Evolutionary conservation across 192 early-diverging fungal genomes (phyloP).

Genomic region (Pecoramyces ruminantium): DNA sequence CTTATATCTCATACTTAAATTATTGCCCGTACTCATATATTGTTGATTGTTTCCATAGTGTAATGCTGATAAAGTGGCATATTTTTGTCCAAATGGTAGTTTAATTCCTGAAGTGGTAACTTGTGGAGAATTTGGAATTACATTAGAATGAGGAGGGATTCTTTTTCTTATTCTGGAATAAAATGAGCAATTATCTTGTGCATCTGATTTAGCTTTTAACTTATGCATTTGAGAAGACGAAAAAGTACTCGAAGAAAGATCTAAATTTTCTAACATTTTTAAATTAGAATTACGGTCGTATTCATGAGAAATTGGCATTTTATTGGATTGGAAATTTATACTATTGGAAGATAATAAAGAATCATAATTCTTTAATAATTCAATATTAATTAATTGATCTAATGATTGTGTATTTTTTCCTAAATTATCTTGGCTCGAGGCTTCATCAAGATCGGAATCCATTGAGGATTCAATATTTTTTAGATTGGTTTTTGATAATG

Average conservation of each 20-base stretch:
- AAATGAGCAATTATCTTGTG: neutral
- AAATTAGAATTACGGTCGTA: neutral
- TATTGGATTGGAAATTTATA: neutral
- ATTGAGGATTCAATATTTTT: neutral
- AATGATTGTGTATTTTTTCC: neutral
- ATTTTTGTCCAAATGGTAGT: neutral
- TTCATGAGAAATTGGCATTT: neutral
- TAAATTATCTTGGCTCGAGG: neutral
- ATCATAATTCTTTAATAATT: neutral
- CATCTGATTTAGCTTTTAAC: neutral
- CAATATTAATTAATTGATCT: neutral
- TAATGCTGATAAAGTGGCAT: neutral
- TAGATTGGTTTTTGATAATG: neutral
- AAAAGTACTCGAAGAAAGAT: neutral
- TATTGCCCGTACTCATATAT: neutral
- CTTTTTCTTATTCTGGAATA: neutral
- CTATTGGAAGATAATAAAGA: neutral
- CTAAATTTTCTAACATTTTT: neutral
- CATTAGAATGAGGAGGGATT: neutral
- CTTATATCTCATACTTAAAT: neutral
- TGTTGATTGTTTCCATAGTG: neutral
- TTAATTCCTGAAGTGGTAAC: neutral
- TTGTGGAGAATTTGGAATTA: neutral
- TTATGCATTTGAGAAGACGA: neutral
- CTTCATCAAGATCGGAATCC: neutral